Evolutionary conservation across 2,329 filamentous ascomycete genomes (phyloP), one percentile per base, ranked within the genome.

Genomic region (Botrytis galanthina): DNA sequence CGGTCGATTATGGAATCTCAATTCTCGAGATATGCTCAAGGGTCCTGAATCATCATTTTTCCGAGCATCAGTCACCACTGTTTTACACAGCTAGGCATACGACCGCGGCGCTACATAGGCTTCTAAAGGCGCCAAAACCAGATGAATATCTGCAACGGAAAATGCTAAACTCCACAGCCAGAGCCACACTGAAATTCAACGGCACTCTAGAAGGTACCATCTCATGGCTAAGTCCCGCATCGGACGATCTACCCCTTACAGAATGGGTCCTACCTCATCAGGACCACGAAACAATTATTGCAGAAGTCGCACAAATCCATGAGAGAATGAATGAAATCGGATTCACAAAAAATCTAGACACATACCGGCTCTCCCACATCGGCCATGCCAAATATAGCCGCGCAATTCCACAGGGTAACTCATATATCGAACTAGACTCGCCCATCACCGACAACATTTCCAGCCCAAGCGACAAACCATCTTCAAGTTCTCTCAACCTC

Each of bases 21-120:
- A 29, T 68, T 6, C 16, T 57, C 1, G 64, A 68, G 48, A 57
- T 57, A 54, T 68, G 64, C 48, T 68, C 35, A 20, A 57, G 48
- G 35, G 14, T 57, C 42, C 35, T 68, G 26, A 54, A 4, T 18
- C 48, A 39, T 46, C 35, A 68, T 39, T 57, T 57, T 5, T 42
- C 35, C 26, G 26, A 68, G 16, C 35, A 57, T 26, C 64, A 57
- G 8, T 68, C 64, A 29, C 48, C 35, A 22, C 9, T 29, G 16
- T 54, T 68, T 29, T 42, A 68, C 35, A 39, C 64, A 3, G 64
- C 48, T n/a, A 68, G 48, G 22, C 48, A 68, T 32, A 68, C n/a
- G 22, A 42, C 48, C n/a, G 26, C 37, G 9, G 32, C 64, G 26
- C n/a, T 68, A 9, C 66, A 42, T 12, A 57, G 48, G 9, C 48